These are phyloP conservation scores for Pseudogymnoascus sp. DNA, from an alignment of 2,329 filamentous ascomycete species.

Conservation along the genomic window DNA sequence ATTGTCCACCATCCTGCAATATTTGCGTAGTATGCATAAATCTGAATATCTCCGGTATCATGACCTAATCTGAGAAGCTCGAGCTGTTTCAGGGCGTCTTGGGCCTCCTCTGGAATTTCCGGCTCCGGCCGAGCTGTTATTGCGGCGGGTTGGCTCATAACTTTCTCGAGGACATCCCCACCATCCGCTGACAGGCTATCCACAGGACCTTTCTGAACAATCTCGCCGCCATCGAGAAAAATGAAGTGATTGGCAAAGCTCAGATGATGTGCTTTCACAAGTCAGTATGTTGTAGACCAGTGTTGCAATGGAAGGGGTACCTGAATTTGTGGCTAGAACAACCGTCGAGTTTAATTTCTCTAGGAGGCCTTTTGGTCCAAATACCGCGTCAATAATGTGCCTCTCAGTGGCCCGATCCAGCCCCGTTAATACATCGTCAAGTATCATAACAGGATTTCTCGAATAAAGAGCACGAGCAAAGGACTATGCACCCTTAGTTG, in stretches of 20 bases:
- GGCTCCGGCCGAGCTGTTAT: not conserved
- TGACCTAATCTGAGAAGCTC: not conserved
- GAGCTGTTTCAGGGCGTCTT: not conserved
- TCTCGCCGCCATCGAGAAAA: not conserved
- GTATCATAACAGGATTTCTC: conserved; percentile 12
- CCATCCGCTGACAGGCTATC: not conserved
- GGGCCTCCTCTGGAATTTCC: not conserved
- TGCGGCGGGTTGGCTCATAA: not conserved
- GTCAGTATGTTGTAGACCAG: not conserved
- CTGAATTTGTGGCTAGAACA: conserved; percentile 27
- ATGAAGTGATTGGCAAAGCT: conserved; percentile 13
- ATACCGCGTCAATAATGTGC: conserved; percentile 11
- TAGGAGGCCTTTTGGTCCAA: conserved; percentile 11
- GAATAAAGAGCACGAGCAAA: conserved; percentile 18
- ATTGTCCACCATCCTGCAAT: conserved; percentile 15
- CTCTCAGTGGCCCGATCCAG: conserved; percentile 16
- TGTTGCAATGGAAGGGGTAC: not conserved
- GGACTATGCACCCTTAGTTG: conserved; percentile 9
- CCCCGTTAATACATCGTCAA: conserved; percentile 19
- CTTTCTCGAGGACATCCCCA: not conserved
- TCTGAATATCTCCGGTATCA: conserved; percentile 14
- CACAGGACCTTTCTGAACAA: not conserved
- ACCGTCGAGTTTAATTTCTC: conserved; percentile 25
- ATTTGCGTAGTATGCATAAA: conserved; percentile 16
- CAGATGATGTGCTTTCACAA: conserved; percentile 10